A percentile compares a stretch with the other conserved stretches of the same genome.
phyloP scores from a whole-genome alignment of 139 green algal species.

The Closterium sp. region DNA sequence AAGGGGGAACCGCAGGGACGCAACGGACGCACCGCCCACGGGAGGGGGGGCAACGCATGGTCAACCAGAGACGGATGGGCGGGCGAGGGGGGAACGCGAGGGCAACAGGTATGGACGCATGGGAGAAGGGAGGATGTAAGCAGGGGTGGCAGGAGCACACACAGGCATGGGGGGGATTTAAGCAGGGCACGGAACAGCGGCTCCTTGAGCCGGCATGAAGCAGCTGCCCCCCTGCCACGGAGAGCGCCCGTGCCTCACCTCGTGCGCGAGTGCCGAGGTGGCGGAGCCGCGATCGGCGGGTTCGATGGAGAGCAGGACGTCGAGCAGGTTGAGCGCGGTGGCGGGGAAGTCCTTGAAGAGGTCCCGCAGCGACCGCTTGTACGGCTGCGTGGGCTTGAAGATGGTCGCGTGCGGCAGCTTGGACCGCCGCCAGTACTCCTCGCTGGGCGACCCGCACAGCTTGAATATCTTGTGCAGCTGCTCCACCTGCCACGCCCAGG shows the following conservation, averaged over 20 bases:
- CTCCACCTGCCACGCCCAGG: slow-evolving; percentile 33
- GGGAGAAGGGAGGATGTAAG: too few species aligned
- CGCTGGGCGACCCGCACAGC: slow-evolving; percentile 52
- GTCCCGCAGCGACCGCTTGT: slow-evolving; percentile 46
- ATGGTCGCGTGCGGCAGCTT: slow-evolving; percentile 52
- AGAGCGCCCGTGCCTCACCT: neutral
- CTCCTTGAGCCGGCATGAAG: too few species aligned
- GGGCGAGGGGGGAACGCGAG: too few species aligned
- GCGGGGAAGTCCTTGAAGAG: slow-evolving; percentile 49
- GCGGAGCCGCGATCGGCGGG: slow-evolving; percentile 40
- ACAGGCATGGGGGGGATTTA: too few species aligned
- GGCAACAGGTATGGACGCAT: too few species aligned
- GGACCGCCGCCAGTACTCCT: slow-evolving; percentile 54
- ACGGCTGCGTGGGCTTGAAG: slow-evolving; percentile 53
- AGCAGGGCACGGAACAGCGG: too few species aligned
- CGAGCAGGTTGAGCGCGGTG: slow-evolving; percentile 36
- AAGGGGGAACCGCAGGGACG: too few species aligned
- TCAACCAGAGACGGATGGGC: too few species aligned
- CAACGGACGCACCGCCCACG: too few species aligned
- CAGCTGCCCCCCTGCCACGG: too few species aligned
- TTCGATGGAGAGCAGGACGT: slow-evolving; percentile 46
- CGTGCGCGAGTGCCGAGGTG: slow-evolving; percentile 28
- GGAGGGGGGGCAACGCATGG: too few species aligned
- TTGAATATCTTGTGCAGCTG: slow-evolving; percentile 60
- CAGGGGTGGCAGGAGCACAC: too few species aligned